These are phyloP conservation scores for Setaria viridis DNA, from an alignment of 202 grass and related monocot genomes.

Conservation along the genomic window DNA sequence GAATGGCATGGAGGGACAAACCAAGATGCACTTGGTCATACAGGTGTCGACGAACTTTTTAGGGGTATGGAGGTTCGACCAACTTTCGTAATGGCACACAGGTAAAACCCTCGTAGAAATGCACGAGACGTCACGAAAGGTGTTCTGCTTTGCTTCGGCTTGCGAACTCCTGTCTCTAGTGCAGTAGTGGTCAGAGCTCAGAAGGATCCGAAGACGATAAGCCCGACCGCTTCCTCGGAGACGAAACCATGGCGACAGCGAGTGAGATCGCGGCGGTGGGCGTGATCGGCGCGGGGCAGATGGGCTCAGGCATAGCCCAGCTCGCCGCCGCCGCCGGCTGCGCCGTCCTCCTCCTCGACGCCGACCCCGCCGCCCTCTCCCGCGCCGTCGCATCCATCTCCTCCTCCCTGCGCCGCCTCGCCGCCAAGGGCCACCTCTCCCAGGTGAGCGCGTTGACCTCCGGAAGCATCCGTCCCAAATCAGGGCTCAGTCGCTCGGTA, in stretches of 20 bases:
- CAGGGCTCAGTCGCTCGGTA: not conserved
- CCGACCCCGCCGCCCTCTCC: conserved; percentile 65
- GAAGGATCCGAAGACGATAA: not conserved
- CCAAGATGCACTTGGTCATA: no score
- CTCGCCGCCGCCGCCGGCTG: conserved; percentile 72
- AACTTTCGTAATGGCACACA: no score
- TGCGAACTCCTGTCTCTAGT: not conserved
- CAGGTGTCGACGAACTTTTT: no score
- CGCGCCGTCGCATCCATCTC: conserved; percentile 66
- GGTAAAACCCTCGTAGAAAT: no score
- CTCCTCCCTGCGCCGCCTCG: conserved; percentile 66
- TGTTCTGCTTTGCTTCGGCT: not conserved
- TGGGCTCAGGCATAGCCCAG: conserved; percentile 97
- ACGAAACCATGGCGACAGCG: conserved; percentile 44
- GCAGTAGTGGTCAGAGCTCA: not conserved
- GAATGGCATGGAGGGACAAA: no score
- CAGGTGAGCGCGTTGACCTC: conserved; percentile 48
- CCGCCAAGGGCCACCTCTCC: conserved; percentile 76
- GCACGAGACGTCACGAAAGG: not conserved
- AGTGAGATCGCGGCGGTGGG: conserved; percentile 57
- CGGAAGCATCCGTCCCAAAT: not conserved
- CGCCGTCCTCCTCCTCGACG: conserved; percentile 72
- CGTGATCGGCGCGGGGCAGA: conserved; percentile 90
- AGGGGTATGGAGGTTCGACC: no score
- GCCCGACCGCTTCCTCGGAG: not conserved